Evolutionary conservation across 441 rosid species (phyloP).

Genomic region (Iberis amara): DNA sequence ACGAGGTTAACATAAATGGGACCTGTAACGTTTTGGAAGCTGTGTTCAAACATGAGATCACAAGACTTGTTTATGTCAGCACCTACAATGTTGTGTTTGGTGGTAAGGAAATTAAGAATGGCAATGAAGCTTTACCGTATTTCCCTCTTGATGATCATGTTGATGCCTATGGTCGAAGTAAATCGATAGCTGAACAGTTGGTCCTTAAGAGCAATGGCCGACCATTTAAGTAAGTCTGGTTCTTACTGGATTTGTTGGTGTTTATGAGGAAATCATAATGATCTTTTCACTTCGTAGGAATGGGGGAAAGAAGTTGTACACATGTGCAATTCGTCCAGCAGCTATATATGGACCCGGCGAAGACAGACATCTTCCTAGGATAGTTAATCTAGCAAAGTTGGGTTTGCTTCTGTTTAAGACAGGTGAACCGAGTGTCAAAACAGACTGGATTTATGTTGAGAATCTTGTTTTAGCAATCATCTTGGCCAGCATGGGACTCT

Average conservation of each 20-base stretch:
- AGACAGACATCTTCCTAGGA: constrained; percentile 90
- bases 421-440: constrained; percentile 62
- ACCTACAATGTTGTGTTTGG: constrained; percentile 92
- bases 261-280: not conserved
- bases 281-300: constrained; percentile 33
- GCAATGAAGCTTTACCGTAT: constrained; percentile 71
- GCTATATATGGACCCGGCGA: constrained; percentile 95
- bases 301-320: constrained; percentile 51
- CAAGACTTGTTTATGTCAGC: constrained; percentile 75
- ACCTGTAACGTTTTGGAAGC: constrained; percentile 73
- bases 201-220: constrained; percentile 70
- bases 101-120: constrained; percentile 73
- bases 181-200: constrained; percentile 80
- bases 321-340: constrained; percentile 88
- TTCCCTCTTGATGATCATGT: constrained; percentile 73
- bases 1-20: constrained; percentile 75
- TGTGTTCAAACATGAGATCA: constrained; percentile 53
- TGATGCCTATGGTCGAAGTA: constrained; percentile 73
- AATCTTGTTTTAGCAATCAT: constrained; percentile 79
- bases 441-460: constrained; percentile 87
- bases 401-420: constrained; percentile 63
- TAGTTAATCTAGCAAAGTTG: constrained; percentile 59
- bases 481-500: constrained; percentile 85
- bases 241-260: not conserved
- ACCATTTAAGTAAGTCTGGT: constrained; percentile 57